Percentiles rank a stretch among this genome's conserved stretches.
phyloP scores from a whole-genome alignment of 75 land plant genomes.

The Sequoiadendron giganteum region DNA sequence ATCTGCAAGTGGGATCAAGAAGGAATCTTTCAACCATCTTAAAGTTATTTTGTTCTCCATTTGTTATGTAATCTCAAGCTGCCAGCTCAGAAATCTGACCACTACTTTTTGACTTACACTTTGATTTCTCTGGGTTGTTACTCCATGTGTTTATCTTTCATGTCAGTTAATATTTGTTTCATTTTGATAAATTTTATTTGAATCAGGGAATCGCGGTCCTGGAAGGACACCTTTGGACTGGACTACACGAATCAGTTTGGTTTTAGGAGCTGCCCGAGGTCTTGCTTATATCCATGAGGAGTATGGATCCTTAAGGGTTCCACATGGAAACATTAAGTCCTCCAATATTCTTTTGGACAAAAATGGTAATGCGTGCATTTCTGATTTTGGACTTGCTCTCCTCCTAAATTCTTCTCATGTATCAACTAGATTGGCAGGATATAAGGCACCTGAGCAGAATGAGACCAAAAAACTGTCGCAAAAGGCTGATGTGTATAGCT shows the following conservation, averaged over 20 bases:
- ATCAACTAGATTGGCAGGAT: slow-evolving; percentile 30
- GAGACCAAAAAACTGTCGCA: slow-evolving; percentile 67
- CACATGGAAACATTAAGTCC: slow-evolving; percentile 88
- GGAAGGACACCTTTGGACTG: slow-evolving; percentile 75
- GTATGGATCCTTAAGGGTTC: slow-evolving; percentile 44
- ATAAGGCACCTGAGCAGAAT: slow-evolving; percentile 84
- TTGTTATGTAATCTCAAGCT: neutral
- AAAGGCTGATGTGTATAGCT: slow-evolving; percentile 90
- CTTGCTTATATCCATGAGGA: slow-evolving; percentile 63
- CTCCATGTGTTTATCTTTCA: slow-evolving; percentile 50
- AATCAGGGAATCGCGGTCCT: slow-evolving; percentile 66
- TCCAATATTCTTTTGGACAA: slow-evolving; percentile 75
- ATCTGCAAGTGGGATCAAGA: neutral
- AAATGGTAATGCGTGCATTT: slow-evolving; percentile 57
- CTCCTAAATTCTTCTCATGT: slow-evolving; percentile 40
- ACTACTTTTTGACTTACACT: slow-evolving; percentile 18
- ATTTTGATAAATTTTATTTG: neutral
- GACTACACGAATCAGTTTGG: slow-evolving; percentile 64
- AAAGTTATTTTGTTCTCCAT: neutral
- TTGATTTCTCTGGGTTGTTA: slow-evolving; percentile 56
- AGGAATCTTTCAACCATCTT: neutral
- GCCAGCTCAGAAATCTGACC: neutral
- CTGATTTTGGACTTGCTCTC: slow-evolving; percentile 70
- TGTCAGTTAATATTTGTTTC: slow-evolving; percentile 38
- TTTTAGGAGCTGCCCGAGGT: slow-evolving; percentile 77